Conservation (phyloP, 495 filamentous ascomycete species). For the Staphylotrichum longicolle region DNA sequence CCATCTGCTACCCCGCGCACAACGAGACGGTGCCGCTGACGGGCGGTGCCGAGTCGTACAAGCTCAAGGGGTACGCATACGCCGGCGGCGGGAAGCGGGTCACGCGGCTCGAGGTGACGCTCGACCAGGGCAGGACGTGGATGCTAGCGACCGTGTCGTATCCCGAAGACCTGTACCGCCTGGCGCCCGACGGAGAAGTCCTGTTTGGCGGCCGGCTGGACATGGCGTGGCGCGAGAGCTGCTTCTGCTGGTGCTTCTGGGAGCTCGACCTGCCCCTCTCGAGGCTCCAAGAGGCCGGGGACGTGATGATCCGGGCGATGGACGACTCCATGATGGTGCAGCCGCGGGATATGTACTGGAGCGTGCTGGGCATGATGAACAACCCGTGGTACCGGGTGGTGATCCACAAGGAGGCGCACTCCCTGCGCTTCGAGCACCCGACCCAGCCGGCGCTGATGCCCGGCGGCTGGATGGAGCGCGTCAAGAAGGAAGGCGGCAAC, state of each 20-base stretch:
- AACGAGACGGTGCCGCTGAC: slow-evolving; percentile 64
- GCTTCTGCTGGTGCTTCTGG: slow-evolving; percentile 97
- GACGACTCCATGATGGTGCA: slow-evolving; percentile 88
- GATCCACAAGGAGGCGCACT: slow-evolving; percentile 67
- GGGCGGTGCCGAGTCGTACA: slow-evolving; percentile 54
- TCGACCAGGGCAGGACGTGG: slow-evolving; percentile 86
- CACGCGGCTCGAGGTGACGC: slow-evolving; percentile 77
- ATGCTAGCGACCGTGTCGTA: slow-evolving; percentile 77
- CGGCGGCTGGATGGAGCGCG: slow-evolving; percentile 94
- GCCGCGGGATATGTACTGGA: slow-evolving; percentile 96
- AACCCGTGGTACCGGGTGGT: slow-evolving; percentile 90
- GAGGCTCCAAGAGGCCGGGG: slow-evolving; percentile 61
- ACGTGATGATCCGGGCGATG: slow-evolving; percentile 84
- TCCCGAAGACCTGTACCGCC: slow-evolving; percentile 81
- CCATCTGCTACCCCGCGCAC: slow-evolving; percentile 77
- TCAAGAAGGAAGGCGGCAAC: slow-evolving; percentile 86
- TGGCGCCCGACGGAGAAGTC: slow-evolving; percentile 57
- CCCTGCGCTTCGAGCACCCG: slow-evolving; percentile 82
- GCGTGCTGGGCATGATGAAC: slow-evolving; percentile 97
- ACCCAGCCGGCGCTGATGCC: slow-evolving; percentile 75
- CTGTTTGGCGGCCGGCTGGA: slow-evolving; percentile 79
- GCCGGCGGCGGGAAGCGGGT: slow-evolving; percentile 84
- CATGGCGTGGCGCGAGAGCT: slow-evolving; percentile 76
- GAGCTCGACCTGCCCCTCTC: slow-evolving; percentile 64
- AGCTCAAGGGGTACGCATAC: slow-evolving; percentile 81